Base-by-base conservation (phyloP, 179 eudicot genomes). In the Beta lomatogona region DNA sequence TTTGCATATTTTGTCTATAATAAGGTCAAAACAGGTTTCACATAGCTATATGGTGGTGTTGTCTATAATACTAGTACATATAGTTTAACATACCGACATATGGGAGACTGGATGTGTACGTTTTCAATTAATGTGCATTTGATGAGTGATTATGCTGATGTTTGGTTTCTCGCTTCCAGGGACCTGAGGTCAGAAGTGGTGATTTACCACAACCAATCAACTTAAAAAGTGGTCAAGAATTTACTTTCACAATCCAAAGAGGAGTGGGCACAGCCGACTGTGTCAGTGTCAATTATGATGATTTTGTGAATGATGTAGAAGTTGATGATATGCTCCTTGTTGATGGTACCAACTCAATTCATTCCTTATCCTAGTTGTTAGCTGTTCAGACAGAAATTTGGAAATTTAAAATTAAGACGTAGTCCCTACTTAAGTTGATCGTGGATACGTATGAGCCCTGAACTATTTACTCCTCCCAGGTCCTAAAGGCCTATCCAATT, bases 131-230 rank as follows among this genome's bases (percentile, higher is more conserved):
- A 71, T 48, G 45, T 31, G 14, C 28, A 25, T 25, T 25, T 68
- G 21, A 68, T 41, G n/a, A 44, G 12, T 80, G 15, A 79, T 61
- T 76, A 71, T 59, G 46, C 7, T 57, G 28, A 76, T 55, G 6
- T 66, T 73, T 61, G 75, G 65, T 63, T 85, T 86, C 41, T 68
- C 84, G 64, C 80, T 58, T n/a, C 67, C 77, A 96, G 99, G 99
- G 99, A 73, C 99, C 99, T 83, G 99, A 96, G 91, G 98, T 96
- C 74, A 91, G 99, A 88, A 96, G 99, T 86, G 99, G 99, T 79
- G 99, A 96, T 82, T 91, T 96, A 78, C 93, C 98, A 36, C 87
- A 93, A 84, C 98, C 99, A 59, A 94, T 96, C 78, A 66, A 86
- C 80, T 92, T 96, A 15, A 77, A 88, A 80, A 93, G 90, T 77